Evolutionary conservation across 495 filamentous ascomycete species (phyloP).

Genomic region (Neurospora sp.): DNA sequence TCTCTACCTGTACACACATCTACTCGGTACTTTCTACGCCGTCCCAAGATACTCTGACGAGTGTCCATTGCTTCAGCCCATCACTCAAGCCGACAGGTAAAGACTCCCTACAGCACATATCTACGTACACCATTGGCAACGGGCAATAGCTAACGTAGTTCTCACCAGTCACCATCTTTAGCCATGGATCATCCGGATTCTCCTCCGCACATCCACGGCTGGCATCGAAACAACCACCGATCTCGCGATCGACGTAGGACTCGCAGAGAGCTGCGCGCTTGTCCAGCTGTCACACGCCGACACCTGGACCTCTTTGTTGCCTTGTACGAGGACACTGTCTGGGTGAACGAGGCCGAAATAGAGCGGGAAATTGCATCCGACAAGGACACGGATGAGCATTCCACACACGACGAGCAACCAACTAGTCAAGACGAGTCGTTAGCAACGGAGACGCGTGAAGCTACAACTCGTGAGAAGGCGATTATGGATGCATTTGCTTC

Average conservation of each 20-base stretch:
- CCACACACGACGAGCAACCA: not conserved
- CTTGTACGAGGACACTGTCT: not conserved
- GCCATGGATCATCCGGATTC: not conserved
- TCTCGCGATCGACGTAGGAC: not conserved
- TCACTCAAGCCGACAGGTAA: rapidly evolving
- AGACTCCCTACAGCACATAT: not conserved
- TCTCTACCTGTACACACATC: not conserved
- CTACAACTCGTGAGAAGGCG: not conserved
- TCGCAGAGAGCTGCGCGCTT: not conserved
- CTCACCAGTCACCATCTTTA: not conserved
- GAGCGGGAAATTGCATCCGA: not conserved
- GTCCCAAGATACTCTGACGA: not conserved
- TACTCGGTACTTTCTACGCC: not conserved
- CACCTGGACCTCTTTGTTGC: not conserved
- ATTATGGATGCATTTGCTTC: not conserved
- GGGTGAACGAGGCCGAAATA: not conserved
- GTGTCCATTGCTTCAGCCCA: not conserved
- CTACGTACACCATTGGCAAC: not conserved
- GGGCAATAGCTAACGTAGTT: not conserved
- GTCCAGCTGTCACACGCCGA: not conserved
- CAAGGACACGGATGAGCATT: rapidly evolving
- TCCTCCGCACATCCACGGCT: not conserved
- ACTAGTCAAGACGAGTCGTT: too few relatives aligned
- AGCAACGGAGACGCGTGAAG: too few relatives aligned
- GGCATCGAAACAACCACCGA: not conserved